phyloP scores from a whole-genome alignment of 2,329 filamentous ascomycete species.

The Dothideomycetes sp. region DNA sequence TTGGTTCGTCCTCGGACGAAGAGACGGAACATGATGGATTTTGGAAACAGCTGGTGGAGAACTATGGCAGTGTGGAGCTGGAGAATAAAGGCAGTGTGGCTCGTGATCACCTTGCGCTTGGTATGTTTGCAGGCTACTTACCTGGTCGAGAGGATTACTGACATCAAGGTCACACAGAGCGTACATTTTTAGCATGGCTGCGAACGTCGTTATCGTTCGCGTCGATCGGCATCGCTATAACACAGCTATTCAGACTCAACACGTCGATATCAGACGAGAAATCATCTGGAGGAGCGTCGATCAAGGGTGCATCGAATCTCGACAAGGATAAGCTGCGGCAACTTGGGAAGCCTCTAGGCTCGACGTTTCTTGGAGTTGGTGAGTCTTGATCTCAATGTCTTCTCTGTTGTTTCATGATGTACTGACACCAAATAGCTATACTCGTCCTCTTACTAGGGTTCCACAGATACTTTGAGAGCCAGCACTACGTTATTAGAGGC shows the following conservation, averaged over 20 bases:
- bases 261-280: slow-evolving; percentile 42
- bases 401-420: background rate
- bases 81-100: slow-evolving; percentile 83
- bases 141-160: too few relatives aligned
- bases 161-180: slow-evolving; percentile 46
- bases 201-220: slow-evolving; percentile 74
- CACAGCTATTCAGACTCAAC: slow-evolving; percentile 77
- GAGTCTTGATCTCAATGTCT: slow-evolving; percentile 13
- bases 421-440: slow-evolving; percentile 41
- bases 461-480: slow-evolving; percentile 66
- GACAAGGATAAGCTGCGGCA: slow-evolving; percentile 39
- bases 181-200: slow-evolving; percentile 79
- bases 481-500: slow-evolving; percentile 69
- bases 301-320: slow-evolving; percentile 19
- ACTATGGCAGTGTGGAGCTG: slow-evolving; percentile 61
- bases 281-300: slow-evolving; percentile 20
- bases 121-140: slow-evolving; percentile 45
- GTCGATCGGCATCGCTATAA: slow-evolving; percentile 73
- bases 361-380: slow-evolving; percentile 63
- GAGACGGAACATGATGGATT: slow-evolving; percentile 32
- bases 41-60: slow-evolving; percentile 47
- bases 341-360: slow-evolving; percentile 64
- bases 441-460: slow-evolving; percentile 68
- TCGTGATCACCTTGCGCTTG: slow-evolving; percentile 70
- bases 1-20: slow-evolving; percentile 10